These are phyloP conservation scores for Colletotrichum lentis DNA, from an alignment of 2,329 filamentous ascomycete genomes.

Conservation along the genomic window DNA sequence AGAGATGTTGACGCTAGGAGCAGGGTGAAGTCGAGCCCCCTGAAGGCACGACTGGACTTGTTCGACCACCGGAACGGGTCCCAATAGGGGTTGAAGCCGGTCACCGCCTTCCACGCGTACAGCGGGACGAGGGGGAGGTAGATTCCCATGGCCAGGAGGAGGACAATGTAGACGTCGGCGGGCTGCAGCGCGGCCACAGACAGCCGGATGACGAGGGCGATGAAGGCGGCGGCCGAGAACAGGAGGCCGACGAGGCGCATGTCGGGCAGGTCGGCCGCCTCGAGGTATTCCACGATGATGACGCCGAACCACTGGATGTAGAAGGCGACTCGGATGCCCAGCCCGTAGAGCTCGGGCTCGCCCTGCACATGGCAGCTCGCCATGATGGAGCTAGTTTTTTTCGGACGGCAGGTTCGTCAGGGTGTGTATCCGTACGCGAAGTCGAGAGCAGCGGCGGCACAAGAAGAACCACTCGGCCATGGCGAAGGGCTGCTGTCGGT, in stretches of 20 bases:
- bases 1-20: conserved; percentile 44
- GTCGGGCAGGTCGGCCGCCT: conserved; percentile 43
- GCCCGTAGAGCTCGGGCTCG: conserved; percentile 47
- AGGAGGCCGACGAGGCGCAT: conserved; percentile 47
- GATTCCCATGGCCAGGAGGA: conserved; percentile 45
- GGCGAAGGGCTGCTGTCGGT: background rate
- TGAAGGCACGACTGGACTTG: conserved; percentile 44
- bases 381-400: conserved; percentile 33
- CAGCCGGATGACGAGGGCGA: conserved; percentile 45
- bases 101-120: conserved; percentile 46
- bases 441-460: background rate
- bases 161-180: conserved; percentile 46
- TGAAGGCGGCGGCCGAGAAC: conserved; percentile 41
- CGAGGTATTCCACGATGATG: conserved; percentile 45
- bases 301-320: conserved; percentile 50
- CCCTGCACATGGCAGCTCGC: conserved; percentile 42
- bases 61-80: conserved; percentile 44
- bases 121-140: conserved; percentile 47
- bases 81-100: conserved; percentile 45
- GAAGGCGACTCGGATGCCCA: conserved; percentile 48
- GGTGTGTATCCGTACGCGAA: too few relatives aligned
- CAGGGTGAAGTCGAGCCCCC: conserved; percentile 42
- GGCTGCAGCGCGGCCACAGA: conserved; percentile 41
- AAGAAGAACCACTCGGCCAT: background rate
- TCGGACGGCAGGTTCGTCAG: background rate